These are phyloP conservation scores for Saksenaea vasiformis DNA, from an alignment of 371 early-diverging fungal species.

Conservation along the genomic window DNA sequence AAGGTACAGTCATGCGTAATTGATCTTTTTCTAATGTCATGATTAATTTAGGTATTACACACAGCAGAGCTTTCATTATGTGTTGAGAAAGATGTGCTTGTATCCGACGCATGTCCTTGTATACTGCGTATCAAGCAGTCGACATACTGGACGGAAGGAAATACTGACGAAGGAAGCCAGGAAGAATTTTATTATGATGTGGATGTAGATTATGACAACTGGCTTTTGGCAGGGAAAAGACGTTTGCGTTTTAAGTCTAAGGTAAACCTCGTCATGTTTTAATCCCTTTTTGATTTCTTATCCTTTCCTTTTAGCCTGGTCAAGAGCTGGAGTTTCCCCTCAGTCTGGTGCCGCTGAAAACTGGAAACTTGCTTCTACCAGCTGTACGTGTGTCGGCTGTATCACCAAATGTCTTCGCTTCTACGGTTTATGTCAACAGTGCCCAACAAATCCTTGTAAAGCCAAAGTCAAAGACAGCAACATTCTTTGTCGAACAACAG, in stretches of 20 bases:
- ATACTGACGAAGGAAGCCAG: constrained; percentile 17
- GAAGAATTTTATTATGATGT: constrained; percentile 66
- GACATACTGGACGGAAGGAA: constrained; percentile 52
- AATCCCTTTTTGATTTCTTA: not conserved
- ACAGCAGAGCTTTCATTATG: constrained; percentile 60
- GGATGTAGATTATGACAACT: constrained; percentile 68
- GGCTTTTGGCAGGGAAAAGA: constrained; percentile 71
- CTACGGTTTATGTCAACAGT: constrained; percentile 63
- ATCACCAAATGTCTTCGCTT: constrained; percentile 50
- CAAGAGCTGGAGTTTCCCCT: constrained; percentile 55
- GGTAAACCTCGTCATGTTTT: constrained; percentile 47
- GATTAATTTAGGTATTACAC: constrained; percentile 43
- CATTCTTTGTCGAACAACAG: constrained; percentile 70
- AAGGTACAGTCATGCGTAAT: constrained; percentile 31
- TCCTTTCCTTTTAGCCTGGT: constrained; percentile 44
- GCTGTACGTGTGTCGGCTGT: constrained; percentile 55
- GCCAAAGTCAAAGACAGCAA: constrained; percentile 66
- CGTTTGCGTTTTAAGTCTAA: constrained; percentile 61
- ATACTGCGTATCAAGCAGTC: constrained; percentile 58
- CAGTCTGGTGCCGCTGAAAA: constrained; percentile 65
- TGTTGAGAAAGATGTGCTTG: constrained; percentile 42
- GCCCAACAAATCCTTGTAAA: constrained; percentile 66
- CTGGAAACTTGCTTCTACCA: constrained; percentile 65
- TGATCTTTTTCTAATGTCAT: not conserved
- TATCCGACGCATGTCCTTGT: constrained; percentile 62